Evolutionary conservation across 331 rosid genomes (phyloP).

Genomic region (Prunus yedoensis): DNA sequence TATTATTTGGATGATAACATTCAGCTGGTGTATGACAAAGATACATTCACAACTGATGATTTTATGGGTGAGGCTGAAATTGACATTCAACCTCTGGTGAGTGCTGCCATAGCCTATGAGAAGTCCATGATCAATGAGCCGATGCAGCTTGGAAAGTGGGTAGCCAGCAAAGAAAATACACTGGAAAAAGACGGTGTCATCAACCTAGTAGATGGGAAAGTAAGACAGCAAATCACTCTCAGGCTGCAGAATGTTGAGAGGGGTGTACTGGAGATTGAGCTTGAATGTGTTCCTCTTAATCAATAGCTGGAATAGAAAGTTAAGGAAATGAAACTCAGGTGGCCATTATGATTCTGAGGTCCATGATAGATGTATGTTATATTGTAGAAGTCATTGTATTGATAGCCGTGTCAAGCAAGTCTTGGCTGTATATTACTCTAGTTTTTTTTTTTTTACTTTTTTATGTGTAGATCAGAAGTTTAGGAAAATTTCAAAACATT

Average conservation of each 20-base stretch:
- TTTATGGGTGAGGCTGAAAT: constrained; percentile 98
- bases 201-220: constrained; percentile 60
- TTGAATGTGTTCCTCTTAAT: constrained; percentile 92
- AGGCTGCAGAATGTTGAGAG: constrained; percentile 83
- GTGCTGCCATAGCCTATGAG: constrained; percentile 74
- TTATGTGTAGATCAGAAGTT: neutral
- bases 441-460: neutral
- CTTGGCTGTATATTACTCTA: neutral
- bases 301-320: constrained; percentile 39
- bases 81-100: constrained; percentile 81
- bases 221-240: constrained; percentile 67
- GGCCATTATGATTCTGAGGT: neutral
- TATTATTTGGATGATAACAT: constrained; percentile 11
- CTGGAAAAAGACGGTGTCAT: constrained; percentile 65
- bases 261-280: constrained; percentile 77
- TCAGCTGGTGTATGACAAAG: constrained; percentile 94
- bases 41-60: constrained; percentile 80
- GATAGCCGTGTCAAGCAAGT: neutral
- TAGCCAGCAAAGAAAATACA: constrained; percentile 57
- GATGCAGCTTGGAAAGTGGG: constrained; percentile 61
- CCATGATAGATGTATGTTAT: constrained; percentile 4
- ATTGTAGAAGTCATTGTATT: neutral
- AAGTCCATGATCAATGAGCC: constrained; percentile 41
- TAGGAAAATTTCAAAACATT: neutral
- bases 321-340: neutral